These are phyloP conservation scores for Neonectria magnoliae DNA, from an alignment of 2,329 filamentous ascomycete species.

Conservation along the genomic window DNA sequence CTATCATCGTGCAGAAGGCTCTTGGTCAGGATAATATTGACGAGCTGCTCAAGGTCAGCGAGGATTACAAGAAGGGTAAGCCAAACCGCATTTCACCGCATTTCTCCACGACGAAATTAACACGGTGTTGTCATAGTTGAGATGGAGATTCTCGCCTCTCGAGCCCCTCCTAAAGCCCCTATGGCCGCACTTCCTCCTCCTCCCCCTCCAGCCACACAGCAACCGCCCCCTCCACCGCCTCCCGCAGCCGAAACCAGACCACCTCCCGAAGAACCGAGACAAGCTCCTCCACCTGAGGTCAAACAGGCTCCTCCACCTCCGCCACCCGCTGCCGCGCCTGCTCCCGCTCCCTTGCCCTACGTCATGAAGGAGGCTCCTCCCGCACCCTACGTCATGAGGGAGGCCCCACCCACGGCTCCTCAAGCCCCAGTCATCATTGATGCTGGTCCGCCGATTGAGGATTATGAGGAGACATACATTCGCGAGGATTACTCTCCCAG, in stretches of 20 bases:
- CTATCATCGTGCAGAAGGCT: slow-evolving; percentile 83
- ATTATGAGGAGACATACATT: slow-evolving; percentile 58
- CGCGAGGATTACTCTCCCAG: slow-evolving; percentile 60
- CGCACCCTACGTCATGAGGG: slow-evolving; percentile 12
- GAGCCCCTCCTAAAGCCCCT: slow-evolving; percentile 12
- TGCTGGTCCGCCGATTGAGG: slow-evolving; percentile 50
- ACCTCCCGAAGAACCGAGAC: slow-evolving; percentile 34
- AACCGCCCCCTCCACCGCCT: slow-evolving; percentile 53
- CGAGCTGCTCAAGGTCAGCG: slow-evolving; percentile 84
- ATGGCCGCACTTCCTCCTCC: slow-evolving; percentile 48
- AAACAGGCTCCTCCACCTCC: not conserved
- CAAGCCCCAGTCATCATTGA: slow-evolving; percentile 47
- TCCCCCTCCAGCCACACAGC: slow-evolving; percentile 31
- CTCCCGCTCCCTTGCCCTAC: slow-evolving; percentile 37
- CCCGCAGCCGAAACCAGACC: slow-evolving; percentile 32
- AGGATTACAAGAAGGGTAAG: slow-evolving; percentile 74
- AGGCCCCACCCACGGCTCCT: slow-evolving; percentile 31
- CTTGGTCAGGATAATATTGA: slow-evolving; percentile 92
- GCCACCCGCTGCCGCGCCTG: slow-evolving; percentile 36
- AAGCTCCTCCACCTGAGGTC: slow-evolving; percentile 18
- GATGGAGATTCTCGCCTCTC: slow-evolving; percentile 29
- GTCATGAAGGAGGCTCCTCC: slow-evolving; percentile 13
- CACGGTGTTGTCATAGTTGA: slow-evolving; percentile 15
- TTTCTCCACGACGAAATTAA: slow-evolving; percentile 1
- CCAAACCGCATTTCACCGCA: not conserved